phyloP scores from a whole-genome alignment of 345 rosid genomes.

The Acer saccharum region DNA sequence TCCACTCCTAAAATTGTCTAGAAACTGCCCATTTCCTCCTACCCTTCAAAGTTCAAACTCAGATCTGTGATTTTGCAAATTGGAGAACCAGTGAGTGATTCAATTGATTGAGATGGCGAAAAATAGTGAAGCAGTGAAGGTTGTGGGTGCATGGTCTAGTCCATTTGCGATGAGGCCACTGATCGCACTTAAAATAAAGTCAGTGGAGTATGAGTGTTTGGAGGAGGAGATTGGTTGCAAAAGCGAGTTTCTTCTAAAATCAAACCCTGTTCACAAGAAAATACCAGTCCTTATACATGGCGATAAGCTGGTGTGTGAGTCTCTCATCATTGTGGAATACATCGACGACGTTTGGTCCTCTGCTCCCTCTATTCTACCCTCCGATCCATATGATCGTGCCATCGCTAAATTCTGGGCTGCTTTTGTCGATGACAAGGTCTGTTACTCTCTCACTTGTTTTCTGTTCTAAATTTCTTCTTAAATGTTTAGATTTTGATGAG shows the following conservation, averaged over 20 bases:
- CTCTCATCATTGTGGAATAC: slow-evolving; percentile 66
- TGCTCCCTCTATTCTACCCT: slow-evolving; percentile 64
- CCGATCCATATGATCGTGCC: slow-evolving; percentile 68
- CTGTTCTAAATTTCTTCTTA: too few species aligned
- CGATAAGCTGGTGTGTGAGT: slow-evolving; percentile 59
- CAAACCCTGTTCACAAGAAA: slow-evolving; percentile 80
- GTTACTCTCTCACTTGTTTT: not conserved
- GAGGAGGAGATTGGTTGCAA: slow-evolving; percentile 57
- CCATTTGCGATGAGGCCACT: slow-evolving; percentile 76
- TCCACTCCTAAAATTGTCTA: not conserved
- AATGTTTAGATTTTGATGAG: too few species aligned
- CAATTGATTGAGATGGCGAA: slow-evolving; percentile 26
- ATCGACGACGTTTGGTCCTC: slow-evolving; percentile 71
- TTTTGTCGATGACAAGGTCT: slow-evolving; percentile 69
- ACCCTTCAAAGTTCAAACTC: too few species aligned
- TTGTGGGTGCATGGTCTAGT: slow-evolving; percentile 77
- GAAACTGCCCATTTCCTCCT: not conserved
- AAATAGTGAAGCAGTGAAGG: slow-evolving; percentile 41
- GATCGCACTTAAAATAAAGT: slow-evolving; percentile 72
- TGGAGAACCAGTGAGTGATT: too few species aligned
- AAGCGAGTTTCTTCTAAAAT: slow-evolving; percentile 65
- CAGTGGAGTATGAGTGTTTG: slow-evolving; percentile 53
- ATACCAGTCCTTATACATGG: slow-evolving; percentile 73
- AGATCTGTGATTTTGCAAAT: too few species aligned
- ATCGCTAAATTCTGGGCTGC: slow-evolving; percentile 77